Percentiles rank a stretch among this genome's conserved stretches.
These are phyloP conservation scores for Globisporangium canariense DNA, from an alignment of 352 stramenopile genomes.

Conservation along the genomic window DNA sequence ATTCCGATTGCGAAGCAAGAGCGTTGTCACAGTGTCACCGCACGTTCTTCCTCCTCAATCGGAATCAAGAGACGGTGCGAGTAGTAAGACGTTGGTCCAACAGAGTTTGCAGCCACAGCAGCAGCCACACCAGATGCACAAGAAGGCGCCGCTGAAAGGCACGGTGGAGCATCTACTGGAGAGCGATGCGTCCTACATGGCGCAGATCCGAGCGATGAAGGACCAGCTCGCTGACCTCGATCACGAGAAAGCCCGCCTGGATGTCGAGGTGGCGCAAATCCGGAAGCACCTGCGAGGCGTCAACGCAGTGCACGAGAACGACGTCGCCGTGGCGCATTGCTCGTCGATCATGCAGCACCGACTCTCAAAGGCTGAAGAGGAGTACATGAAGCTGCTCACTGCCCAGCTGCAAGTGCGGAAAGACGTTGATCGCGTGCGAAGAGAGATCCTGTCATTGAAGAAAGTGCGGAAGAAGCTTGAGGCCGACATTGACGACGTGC, in stretches of 20 bases:
- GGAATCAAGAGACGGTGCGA: not conserved
- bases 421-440: slow-evolving; percentile 55
- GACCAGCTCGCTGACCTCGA: slow-evolving; percentile 54
- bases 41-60: not conserved
- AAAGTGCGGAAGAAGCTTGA: slow-evolving; percentile 61
- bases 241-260: slow-evolving; percentile 37
- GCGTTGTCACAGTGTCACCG: not conserved
- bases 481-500: slow-evolving; percentile 52
- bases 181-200: slow-evolving; percentile 59
- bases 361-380: slow-evolving; percentile 65
- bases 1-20: slow-evolving; percentile 8
- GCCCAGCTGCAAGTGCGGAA: slow-evolving; percentile 57
- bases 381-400: slow-evolving; percentile 77
- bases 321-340: slow-evolving; percentile 70
- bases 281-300: slow-evolving; percentile 57
- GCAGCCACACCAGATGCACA: slow-evolving; percentile 4
- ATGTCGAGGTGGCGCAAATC: slow-evolving; percentile 44
- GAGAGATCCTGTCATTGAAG: slow-evolving; percentile 51
- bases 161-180: slow-evolving; percentile 66
- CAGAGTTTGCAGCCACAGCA: not conserved
- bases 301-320: slow-evolving; percentile 74
- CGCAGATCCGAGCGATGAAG: slow-evolving; percentile 52
- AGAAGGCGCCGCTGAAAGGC: slow-evolving; percentile 29
- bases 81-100: not conserved
- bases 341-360: slow-evolving; percentile 74